Percentiles rank a stretch among this genome's conserved stretches.
Conservation (phyloP, 78 protist species). For the Neovahlkampfia damariscottae region DNA sequence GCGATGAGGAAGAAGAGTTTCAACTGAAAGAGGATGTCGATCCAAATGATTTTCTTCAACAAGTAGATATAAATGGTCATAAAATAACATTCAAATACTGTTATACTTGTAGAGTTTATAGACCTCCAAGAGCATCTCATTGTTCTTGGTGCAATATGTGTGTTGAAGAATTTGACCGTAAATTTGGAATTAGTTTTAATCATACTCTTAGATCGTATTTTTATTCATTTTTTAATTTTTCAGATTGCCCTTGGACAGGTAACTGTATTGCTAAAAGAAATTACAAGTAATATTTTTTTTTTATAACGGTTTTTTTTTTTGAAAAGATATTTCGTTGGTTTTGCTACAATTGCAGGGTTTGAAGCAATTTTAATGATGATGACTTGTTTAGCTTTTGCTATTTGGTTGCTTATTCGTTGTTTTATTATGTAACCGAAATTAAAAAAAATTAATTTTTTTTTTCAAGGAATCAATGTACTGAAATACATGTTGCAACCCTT, state of each 20-base stretch:
- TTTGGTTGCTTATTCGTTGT: neutral
- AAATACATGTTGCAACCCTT: neutral
- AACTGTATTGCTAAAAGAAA: conserved; percentile 41
- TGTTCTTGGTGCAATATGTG: conserved; percentile 42
- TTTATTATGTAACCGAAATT: neutral
- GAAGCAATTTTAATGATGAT: too few species aligned
- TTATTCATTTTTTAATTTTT: too few species aligned
- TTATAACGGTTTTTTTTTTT: neutral
- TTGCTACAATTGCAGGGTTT: too few species aligned
- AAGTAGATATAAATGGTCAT: neutral
- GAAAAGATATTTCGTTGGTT: too few species aligned
- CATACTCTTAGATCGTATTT: too few species aligned
- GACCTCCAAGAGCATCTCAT: conserved; percentile 58
- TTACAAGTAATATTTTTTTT: conserved; percentile 24
- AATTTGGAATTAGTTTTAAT: too few species aligned
- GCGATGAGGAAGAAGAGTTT: too few species aligned
- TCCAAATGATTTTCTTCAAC: too few species aligned
- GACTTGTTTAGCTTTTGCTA: too few species aligned
- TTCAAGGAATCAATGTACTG: too few species aligned
- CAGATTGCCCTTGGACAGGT: conserved; percentile 45
- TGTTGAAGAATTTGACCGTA: conserved; percentile 45
- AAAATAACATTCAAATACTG: conserved; percentile 17
- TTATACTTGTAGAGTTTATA: conserved; percentile 36
- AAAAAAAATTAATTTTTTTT: neutral
- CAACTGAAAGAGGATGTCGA: too few species aligned